Base-by-base conservation (phyloP, 495 filamentous ascomycete genomes). In the Penicillium paxilli region DNA sequence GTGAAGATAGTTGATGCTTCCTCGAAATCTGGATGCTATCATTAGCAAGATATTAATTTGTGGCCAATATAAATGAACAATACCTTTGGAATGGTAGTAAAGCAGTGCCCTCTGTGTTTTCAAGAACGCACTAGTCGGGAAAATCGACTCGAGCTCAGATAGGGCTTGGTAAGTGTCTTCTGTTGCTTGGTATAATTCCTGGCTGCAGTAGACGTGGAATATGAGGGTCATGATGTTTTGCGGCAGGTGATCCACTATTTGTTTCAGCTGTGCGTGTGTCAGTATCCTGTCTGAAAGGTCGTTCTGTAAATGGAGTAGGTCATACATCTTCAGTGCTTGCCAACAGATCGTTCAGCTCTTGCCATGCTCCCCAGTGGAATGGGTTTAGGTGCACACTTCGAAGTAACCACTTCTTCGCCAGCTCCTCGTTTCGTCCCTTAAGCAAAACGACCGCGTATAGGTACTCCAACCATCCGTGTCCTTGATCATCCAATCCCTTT, bases 321-420 rank as follows among this genome's bases (percentile, higher is more conserved):
- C 84, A 61, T 69, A 96, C 90, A 64, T 96, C 91, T 71, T 95
- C 90, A n/a, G 86, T 80, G 49, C 83, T 85, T 21, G 85, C 84
- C 17, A 96, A 72, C 17, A 95, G 79, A 16, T 85, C 85, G 17
- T 80, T 81, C 51, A 99, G 77, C 69, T 98, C 95, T 21, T 91
- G 78, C 95, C 95, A 99, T 22, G 91, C 89, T 1, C 91, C 91
- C 95, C 95, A 99, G 68, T 98, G 95, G 76, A 89, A 95, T 3
- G 92, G 88, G 63, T 88, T 92, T 41, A 87, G 71, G 63, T 92
- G 88, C 6, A 96, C 88, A 64, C 92, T 96, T 56, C 82, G 79
- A 32, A 96, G 77, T 5, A 98, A 76, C 80, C 89, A 96, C 47
- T 84, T 82, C 65, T 89, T 84, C 8, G 94, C 94, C 44, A 86